Conservation (phyloP, 176 grass and related monocot genomes). For the Oryza glaberrima region DNA sequence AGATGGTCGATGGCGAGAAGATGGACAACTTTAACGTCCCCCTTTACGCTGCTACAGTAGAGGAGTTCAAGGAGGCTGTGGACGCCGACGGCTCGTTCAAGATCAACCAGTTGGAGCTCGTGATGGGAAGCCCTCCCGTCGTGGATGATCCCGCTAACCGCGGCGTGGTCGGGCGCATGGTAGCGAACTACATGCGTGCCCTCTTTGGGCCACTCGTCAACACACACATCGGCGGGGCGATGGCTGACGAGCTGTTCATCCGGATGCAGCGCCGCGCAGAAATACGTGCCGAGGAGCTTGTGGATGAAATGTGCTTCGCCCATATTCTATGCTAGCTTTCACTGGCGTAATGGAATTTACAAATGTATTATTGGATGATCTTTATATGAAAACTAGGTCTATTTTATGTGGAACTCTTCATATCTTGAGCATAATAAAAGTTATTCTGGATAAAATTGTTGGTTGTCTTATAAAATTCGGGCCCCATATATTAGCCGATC, state of each 20-base stretch:
- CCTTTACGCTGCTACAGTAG: neutral
- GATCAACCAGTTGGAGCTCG: neutral
- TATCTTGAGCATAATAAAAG: too few species aligned
- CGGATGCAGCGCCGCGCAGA: neutral
- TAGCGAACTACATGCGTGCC: neutral
- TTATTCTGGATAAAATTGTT: too few species aligned
- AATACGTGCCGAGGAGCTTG: neutral
- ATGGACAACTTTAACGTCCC: neutral
- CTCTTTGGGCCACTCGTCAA: neutral
- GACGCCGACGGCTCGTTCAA: neutral
- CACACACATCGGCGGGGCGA: neutral
- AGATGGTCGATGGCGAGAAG: neutral
- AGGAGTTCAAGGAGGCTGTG: neutral
- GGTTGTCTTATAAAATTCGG: too few species aligned
- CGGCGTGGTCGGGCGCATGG: neutral
- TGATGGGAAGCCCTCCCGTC: neutral
- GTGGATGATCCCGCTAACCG: neutral
- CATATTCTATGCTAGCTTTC: neutral
- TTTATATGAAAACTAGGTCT: too few species aligned
- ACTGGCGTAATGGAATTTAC: neutral
- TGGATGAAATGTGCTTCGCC: neutral
- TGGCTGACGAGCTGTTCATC: neutral
- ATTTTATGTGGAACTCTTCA: too few species aligned
- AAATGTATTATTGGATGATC: too few species aligned
- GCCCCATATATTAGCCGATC: too few species aligned